Evolutionary conservation across 2,329 filamentous ascomycete species (phyloP).

Genomic region (Xylaria sp.): DNA sequence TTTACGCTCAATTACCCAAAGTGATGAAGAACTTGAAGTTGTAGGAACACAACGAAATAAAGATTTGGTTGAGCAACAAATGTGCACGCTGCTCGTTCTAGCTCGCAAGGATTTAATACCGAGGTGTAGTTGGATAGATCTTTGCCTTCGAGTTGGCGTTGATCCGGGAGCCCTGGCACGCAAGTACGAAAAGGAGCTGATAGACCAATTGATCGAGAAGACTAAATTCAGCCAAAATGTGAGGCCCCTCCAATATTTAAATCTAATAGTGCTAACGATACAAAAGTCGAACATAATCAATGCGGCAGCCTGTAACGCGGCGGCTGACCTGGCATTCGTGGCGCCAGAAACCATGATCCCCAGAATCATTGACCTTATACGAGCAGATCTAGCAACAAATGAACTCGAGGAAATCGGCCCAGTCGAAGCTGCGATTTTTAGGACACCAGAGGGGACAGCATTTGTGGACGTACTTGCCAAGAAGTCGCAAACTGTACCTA

Average conservation of each 20-base stretch:
- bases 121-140: conserved; percentile 85
- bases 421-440: conserved; percentile 91
- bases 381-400: conserved; percentile 75
- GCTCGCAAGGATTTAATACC: conserved; percentile 82
- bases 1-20: conserved; percentile 72
- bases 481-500: conserved; percentile 76
- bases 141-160: conserved; percentile 80
- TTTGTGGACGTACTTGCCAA: conserved; percentile 93
- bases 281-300: conserved; percentile 60
- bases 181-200: conserved; percentile 70
- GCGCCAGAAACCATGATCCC: conserved; percentile 85
- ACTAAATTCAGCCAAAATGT: conserved; percentile 58
- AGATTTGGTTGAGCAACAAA: conserved; percentile 71
- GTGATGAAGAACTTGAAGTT: conserved; percentile 61
- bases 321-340: conserved; percentile 92
- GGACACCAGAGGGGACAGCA: conserved; percentile 86
- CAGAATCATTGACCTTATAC: conserved; percentile 78
- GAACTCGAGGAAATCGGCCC: conserved; percentile 80
- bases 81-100: conserved; percentile 81
- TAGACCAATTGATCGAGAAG: conserved; percentile 73
- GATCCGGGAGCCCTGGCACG: conserved; percentile 84
- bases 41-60: conserved; percentile 57
- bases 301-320: conserved; percentile 82
- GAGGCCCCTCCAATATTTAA: conserved; percentile 35
- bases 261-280: conserved; percentile 34